phyloP scores from a whole-genome alignment of 306 rosid species.

The Vigna mungo region DNA sequence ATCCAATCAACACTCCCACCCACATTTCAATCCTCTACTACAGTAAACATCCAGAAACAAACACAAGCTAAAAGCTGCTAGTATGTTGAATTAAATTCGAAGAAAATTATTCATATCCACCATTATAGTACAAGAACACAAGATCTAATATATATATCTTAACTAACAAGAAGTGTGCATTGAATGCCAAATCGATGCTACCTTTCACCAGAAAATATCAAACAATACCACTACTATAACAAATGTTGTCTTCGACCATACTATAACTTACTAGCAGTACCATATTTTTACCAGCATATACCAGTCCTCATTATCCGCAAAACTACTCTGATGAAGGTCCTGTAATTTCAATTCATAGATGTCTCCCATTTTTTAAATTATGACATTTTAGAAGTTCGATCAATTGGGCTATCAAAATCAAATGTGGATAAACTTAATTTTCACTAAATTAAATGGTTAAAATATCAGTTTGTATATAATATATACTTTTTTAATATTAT shows the following conservation, averaged over 20 bases:
- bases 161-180: neutral
- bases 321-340: neutral
- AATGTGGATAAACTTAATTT: neutral
- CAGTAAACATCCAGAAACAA: too few relatives aligned
- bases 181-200: conserved; percentile 6
- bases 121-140: neutral
- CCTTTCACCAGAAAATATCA: conserved; percentile 2
- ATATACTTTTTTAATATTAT: neutral
- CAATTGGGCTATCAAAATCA: neutral
- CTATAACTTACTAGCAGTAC: neutral
- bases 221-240: neutral
- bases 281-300: neutral
- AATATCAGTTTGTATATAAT: neutral
- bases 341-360: neutral
- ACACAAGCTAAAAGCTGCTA: neutral
- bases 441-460: neutral
- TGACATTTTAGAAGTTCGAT: neutral
- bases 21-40: too few relatives aligned
- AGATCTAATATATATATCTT: neutral
- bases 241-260: conserved; percentile 1
- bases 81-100: neutral
- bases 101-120: conserved; percentile 13
- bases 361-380: neutral
- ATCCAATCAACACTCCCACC: too few relatives aligned
- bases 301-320: neutral